Conservation (phyloP, 768 basidiomycete species). For the Phanerochaete carnosa region DNA sequence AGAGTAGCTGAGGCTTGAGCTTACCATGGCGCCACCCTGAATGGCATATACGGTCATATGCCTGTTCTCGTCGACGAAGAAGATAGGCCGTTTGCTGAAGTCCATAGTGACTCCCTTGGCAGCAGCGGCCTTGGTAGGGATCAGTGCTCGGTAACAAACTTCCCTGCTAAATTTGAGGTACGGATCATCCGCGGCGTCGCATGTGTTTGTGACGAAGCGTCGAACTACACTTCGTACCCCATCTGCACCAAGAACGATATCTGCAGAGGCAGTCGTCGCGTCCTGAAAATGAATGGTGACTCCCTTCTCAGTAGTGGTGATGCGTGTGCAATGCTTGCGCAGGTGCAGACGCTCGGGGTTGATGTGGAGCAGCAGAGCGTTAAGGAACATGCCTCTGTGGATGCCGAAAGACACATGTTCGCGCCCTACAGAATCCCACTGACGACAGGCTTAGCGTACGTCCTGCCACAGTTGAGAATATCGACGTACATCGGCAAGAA, state of each 20-base stretch:
- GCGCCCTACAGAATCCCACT: neutral
- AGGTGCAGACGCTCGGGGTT: conserved; percentile 43
- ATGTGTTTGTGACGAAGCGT: conserved; percentile 30
- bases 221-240: conserved; percentile 37
- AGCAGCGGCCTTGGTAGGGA: conserved; percentile 32
- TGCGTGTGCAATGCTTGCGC: conserved; percentile 42
- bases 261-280: conserved; percentile 41
- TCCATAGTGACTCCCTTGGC: conserved; percentile 38
- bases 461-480: no score
- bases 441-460: neutral
- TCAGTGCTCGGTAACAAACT: conserved; percentile 46
- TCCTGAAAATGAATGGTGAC: conserved; percentile 44
- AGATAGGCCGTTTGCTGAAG: conserved; percentile 32
- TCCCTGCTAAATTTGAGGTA: conserved; percentile 42
- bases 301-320: neutral
- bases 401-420: neutral
- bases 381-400: conserved; percentile 34
- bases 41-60: conserved; percentile 54
- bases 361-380: conserved; percentile 41
- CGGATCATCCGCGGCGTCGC: neutral
- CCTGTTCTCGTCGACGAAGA: conserved; percentile 46
- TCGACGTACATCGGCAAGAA: conserved; percentile 3
- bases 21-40: conserved; percentile 37
- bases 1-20: neutral
- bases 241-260: conserved; percentile 44